Conservation (phyloP, 306 rosid genomes). For the Castanospermum australe region DNA sequence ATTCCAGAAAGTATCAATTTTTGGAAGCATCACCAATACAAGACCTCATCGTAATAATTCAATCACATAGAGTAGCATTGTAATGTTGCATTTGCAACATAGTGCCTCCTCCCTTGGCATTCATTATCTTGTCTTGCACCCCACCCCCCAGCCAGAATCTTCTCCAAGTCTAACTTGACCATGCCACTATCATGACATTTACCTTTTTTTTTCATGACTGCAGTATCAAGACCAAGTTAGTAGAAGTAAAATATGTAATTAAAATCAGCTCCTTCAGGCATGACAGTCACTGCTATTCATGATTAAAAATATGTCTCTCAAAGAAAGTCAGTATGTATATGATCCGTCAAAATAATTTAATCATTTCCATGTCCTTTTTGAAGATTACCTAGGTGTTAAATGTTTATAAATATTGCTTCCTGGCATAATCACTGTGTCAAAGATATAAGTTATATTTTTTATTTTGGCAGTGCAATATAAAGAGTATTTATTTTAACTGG, state of each 20-base stretch:
- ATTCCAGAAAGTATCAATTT: neutral
- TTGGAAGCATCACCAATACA: neutral
- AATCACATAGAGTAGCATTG: neutral
- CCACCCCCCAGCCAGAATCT: neutral
- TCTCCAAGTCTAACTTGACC: neutral
- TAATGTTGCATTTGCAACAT: neutral
- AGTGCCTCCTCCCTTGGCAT: neutral
- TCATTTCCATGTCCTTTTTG: neutral
- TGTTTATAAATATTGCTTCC: neutral
- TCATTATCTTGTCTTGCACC: neutral
- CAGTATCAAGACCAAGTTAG: conserved; percentile 1
- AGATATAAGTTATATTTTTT: neutral
- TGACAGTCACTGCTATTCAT: neutral
- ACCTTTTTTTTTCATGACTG: neutral
- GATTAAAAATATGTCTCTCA: neutral
- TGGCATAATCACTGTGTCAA: neutral
- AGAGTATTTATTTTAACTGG: neutral
- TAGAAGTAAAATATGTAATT: neutral
- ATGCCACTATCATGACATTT: neutral
- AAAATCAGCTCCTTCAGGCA: neutral
- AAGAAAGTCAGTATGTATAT: neutral
- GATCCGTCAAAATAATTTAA: neutral
- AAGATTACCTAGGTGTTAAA: neutral
- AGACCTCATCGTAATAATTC: neutral
- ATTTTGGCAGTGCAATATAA: neutral